Evolutionary conservation across 2,329 filamentous ascomycete species (phyloP).

Genomic region (Neonectria faginata): DNA sequence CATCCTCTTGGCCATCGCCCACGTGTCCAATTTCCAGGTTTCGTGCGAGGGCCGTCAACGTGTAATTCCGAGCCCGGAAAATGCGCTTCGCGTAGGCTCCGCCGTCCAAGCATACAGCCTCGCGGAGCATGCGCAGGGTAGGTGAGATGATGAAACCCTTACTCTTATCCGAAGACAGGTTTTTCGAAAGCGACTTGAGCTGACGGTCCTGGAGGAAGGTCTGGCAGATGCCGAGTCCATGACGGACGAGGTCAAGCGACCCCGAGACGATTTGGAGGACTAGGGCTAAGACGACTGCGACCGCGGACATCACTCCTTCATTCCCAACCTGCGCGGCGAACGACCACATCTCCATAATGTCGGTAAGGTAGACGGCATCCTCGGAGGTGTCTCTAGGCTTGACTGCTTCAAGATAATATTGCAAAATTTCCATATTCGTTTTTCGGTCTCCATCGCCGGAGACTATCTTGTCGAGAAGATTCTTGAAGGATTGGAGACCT

Average conservation of each 20-base stretch:
- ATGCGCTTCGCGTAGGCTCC: slow-evolving; percentile 82
- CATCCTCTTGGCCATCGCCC: slow-evolving; percentile 70
- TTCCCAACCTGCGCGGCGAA: slow-evolving; percentile 84
- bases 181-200: slow-evolving; percentile 81
- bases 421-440: slow-evolving; percentile 68
- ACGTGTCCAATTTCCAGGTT: slow-evolving; percentile 79
- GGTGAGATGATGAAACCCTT: slow-evolving; percentile 93
- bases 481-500: slow-evolving; percentile 78
- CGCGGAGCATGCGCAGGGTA: slow-evolving; percentile 84
- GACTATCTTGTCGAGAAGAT: slow-evolving; percentile 75
- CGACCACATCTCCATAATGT: slow-evolving; percentile 89
- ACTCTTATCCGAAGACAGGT: slow-evolving; percentile 81
- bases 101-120: slow-evolving; percentile 87
- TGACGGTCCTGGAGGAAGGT: slow-evolving; percentile 85
- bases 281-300: slow-evolving; percentile 83
- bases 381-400: slow-evolving; percentile 59
- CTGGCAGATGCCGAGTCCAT: slow-evolving; percentile 83
- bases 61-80: slow-evolving; percentile 81
- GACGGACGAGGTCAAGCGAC: slow-evolving; percentile 77
- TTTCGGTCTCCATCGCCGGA: slow-evolving; percentile 57
- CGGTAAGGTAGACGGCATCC: slow-evolving; percentile 73
- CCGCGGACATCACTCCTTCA: slow-evolving; percentile 82
- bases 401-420: slow-evolving; percentile 73
- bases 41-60: slow-evolving; percentile 81
- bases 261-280: slow-evolving; percentile 82